A percentile compares a stretch with the other conserved stretches of the same genome.
Conservation (phyloP, 345 rosid species). For the Arabis hirsuta region DNA sequence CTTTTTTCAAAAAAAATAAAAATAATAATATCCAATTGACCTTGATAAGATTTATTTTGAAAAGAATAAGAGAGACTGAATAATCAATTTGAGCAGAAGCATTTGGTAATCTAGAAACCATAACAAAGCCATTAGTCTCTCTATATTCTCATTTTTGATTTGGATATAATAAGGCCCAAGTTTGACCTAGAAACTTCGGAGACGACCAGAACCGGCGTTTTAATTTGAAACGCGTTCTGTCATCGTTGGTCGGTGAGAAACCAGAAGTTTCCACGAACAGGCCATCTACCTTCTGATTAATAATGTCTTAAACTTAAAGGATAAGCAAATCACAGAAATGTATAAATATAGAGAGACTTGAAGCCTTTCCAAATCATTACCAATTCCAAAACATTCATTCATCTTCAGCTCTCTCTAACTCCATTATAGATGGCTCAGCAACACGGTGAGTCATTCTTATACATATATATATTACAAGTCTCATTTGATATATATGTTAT, state of each 20-base stretch:
- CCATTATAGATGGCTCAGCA: slow-evolving; percentile 10
- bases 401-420: neutral
- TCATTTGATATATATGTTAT: no score
- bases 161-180: no score
- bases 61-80: no score
- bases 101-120: no score
- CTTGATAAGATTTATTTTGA: no score
- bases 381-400: neutral
- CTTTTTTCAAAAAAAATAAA: no score
- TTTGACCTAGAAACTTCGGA: slow-evolving; percentile 12
- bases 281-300: neutral
- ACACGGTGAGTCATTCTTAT: slow-evolving; percentile 14
- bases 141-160: no score
- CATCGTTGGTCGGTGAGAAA: neutral
- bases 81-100: no score
- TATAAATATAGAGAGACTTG: neutral
- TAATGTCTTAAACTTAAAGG: slow-evolving; percentile 5
- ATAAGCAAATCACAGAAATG: slow-evolving; percentile 17
- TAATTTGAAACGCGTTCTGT: no score
- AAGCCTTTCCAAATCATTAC: neutral
- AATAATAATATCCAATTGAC: no score
- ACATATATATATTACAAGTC: no score
- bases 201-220: neutral
- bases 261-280: slow-evolving; percentile 14
- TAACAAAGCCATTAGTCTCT: no score